Percentiles rank a stretch among this genome's conserved stretches.
phyloP scores from a whole-genome alignment of 2,329 filamentous ascomycete genomes.

The Cytospora piceicola region DNA sequence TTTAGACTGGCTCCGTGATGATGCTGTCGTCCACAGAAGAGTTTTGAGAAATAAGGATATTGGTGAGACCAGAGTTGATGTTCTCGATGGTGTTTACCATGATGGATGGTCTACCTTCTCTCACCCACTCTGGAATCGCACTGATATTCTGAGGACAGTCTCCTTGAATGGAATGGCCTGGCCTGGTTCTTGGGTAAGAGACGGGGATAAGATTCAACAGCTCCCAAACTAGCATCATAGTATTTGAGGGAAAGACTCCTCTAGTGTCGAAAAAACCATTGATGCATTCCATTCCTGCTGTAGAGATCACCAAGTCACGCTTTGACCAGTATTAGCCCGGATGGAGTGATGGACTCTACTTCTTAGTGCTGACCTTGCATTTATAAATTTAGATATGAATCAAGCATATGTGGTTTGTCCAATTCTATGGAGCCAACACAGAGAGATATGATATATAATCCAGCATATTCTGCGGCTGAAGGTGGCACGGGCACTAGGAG shows the following conservation, averaged over 20 bases:
- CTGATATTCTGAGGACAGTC: not conserved
- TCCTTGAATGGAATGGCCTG: constrained; percentile 22
- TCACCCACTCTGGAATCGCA: not conserved
- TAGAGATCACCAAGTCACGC: too few relatives aligned
- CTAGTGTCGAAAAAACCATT: too few relatives aligned
- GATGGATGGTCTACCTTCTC: constrained; percentile 8
- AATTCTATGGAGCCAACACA: too few relatives aligned
- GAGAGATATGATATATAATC: too few relatives aligned
- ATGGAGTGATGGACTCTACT: constrained; percentile 11
- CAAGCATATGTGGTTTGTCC: too few relatives aligned
- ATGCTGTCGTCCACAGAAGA: constrained; percentile 21
- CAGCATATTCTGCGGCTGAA: too few relatives aligned
- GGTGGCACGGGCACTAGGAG: too few relatives aligned
- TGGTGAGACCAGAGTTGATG: constrained; percentile 14
- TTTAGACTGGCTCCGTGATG: constrained; percentile 26
- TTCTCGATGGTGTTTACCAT: constrained; percentile 13
- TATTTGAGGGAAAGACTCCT: too few relatives aligned
- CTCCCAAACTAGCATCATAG: constrained; percentile 12
- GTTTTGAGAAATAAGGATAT: constrained; percentile 16
- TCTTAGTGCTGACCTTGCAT: too few relatives aligned
- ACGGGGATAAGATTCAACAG: constrained; percentile 7
- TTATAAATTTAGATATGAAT: too few relatives aligned
- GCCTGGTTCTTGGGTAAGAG: constrained; percentile 16
- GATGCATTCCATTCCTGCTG: not conserved
- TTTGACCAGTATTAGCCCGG: too few relatives aligned